These are phyloP conservation scores for Chlorella sp. DNA, from an alignment of 139 green algal genomes.

Conservation along the genomic window DNA sequence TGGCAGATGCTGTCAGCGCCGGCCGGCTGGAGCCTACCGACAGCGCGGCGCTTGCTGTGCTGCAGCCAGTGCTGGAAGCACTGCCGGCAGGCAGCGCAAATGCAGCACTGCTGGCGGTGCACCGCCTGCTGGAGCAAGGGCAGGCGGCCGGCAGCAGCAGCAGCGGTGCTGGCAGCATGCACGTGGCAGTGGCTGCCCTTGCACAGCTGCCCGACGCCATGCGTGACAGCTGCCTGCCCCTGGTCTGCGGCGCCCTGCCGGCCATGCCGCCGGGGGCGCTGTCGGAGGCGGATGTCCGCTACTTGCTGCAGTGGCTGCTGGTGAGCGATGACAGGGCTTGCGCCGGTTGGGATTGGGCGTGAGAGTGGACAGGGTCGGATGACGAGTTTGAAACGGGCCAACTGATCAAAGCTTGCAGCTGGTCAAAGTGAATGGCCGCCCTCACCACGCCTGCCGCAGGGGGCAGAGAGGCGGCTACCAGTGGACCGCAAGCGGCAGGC, in stretches of 20 bases:
- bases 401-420: background rate
- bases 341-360: background rate
- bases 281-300: conserved; percentile 15
- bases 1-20: conserved; percentile 38
- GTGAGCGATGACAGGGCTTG: background rate
- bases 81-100: conserved; percentile 29
- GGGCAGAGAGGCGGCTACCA: conserved; percentile 19
- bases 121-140: conserved; percentile 14
- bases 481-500: background rate
- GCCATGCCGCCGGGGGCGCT: conserved; percentile 15
- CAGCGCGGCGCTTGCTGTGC: conserved; percentile 39
- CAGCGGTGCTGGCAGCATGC: background rate
- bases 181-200: conserved; percentile 22
- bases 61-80: conserved; percentile 30
- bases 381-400: background rate
- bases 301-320: conserved; percentile 33
- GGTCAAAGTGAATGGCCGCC: too few relatives aligned
- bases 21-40: conserved; percentile 27
- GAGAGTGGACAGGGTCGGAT: background rate
- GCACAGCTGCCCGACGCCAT: conserved; percentile 1
- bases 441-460: background rate
- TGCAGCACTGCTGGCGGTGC: conserved; percentile 18
- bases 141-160: background rate
- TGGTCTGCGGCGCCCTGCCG: conserved; percentile 24
- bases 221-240: conserved; percentile 32